These are phyloP conservation scores for Vachellia collinsii DNA, from an alignment of 306 rosid species.

Conservation along the genomic window DNA sequence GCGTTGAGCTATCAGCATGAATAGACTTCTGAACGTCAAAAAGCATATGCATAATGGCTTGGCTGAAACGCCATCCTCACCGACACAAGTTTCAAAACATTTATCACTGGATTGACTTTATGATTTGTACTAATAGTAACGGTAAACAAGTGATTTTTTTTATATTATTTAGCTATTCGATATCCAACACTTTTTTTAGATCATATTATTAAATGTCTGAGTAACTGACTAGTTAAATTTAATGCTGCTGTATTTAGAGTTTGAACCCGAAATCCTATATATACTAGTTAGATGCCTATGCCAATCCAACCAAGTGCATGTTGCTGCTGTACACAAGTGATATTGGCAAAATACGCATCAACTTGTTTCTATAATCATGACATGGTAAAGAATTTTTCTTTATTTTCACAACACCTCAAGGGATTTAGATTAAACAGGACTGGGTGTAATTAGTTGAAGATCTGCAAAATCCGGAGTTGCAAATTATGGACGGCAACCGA, in stretches of 20 bases:
- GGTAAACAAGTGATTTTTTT: background rate
- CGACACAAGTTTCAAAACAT: background rate
- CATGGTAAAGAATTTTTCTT: background rate
- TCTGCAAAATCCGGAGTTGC: background rate
- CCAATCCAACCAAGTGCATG: no score
- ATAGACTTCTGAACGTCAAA: background rate
- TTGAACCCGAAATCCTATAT: no score
- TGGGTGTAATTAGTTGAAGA: background rate
- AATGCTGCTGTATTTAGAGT: no score
- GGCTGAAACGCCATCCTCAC: constrained; percentile 3
- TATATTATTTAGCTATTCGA: no score
- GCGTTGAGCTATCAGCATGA: background rate
- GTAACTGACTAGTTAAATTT: no score
- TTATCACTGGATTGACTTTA: background rate
- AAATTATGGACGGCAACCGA: no score
- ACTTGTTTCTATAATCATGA: background rate
- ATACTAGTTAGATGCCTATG: no score
- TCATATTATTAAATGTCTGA: no score
- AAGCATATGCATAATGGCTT: background rate
- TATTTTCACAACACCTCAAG: background rate
- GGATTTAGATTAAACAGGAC: background rate
- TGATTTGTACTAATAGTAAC: background rate
- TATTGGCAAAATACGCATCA: background rate
- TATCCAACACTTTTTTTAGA: no score
- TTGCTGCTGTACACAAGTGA: background rate